A percentile compares a stretch with the other conserved stretches of the same genome.
Evolutionary conservation across 2,329 filamentous ascomycete genomes (phyloP).

Genomic region (Mycosphaerella sp.): DNA sequence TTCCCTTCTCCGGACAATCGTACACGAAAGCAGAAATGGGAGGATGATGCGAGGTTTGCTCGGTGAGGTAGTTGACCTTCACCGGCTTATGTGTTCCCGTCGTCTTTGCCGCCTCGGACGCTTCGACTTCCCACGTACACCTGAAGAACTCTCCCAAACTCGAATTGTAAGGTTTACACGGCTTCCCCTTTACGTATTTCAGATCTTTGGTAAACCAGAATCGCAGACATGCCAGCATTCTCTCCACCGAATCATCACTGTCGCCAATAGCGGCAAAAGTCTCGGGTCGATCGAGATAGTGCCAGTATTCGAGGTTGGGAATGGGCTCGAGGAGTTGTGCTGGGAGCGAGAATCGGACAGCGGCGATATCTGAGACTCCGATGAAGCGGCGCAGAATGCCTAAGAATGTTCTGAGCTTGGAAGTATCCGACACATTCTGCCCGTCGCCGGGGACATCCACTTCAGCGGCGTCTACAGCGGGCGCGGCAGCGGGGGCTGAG

Average conservation of each 20-base stretch:
- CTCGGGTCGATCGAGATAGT: conserved; percentile 91
- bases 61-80: conserved; percentile 87
- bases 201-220: conserved; percentile 99
- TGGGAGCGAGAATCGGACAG: conserved; percentile 91
- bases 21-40: conserved; percentile 95
- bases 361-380: conserved; percentile 89
- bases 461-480: background rate
- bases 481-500: background rate
- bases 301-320: conserved; percentile 98
- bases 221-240: conserved; percentile 87
- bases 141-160: conserved; percentile 95
- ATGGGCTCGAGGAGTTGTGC: conserved; percentile 93
- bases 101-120: conserved; percentile 54
- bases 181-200: conserved; percentile 98
- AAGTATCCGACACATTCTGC: conserved; percentile 64
- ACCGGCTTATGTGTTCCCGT: conserved; percentile 46
- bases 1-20: conserved; percentile 82
- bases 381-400: conserved; percentile 89
- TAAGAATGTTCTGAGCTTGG: conserved; percentile 83
- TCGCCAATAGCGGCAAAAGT: conserved; percentile 81
- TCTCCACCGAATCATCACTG: conserved; percentile 82
- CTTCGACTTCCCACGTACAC: conserved; percentile 93
- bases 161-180: conserved; percentile 98
- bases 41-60: conserved; percentile 96
- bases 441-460: conserved; percentile 23